Evolutionary conservation across 225 moss, liverwort and hornwort species (phyloP), one percentile per base, ranked within the genome.

Genomic region (Lunularia cruciata): DNA sequence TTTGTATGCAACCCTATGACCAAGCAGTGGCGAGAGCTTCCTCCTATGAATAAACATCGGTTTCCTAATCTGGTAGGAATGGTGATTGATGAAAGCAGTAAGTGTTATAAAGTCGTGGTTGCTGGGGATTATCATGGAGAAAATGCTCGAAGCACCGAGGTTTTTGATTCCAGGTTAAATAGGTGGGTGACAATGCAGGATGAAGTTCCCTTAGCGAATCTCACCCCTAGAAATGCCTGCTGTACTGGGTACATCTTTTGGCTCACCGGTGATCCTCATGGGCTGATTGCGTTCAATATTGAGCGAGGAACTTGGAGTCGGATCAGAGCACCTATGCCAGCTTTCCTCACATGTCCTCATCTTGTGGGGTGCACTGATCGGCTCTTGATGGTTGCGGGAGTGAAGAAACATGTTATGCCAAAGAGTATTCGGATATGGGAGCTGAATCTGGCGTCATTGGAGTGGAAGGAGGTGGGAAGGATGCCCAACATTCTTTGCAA

Each of bases 111-210:
- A 31, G 27, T 77, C 40, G 67, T 77, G 20, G 77, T 72, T 39
- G 77, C 72, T 16, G 72, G 77, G 30, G 77, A 77, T 36, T 77
- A 77, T 43, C 58, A 77, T 26, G 77, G 67, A 0, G 60, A 72
- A 13, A 39, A 69, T 22, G 32, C 12, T 30, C 26, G 49, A 9
- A 72, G 72, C 58, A 77, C 72, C 40, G 77, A 77, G 35, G 77
- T 77, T 34, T 77, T 72, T 53, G 77, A 77, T 60, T 77, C 72
- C 26, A 8, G 11, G 52, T 39, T 25, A 19, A 72, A 72, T 5
- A 38, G 49, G 4, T 77, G 77, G 77, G 64, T 33, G 3, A 52
- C 43, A 0, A 45, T 28, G 6, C 51, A 60, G n/a, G 67, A 67
- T 34, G 43, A 60, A 0, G 14, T 72, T 33, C 72, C 77, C 26